phyloP scores from a whole-genome alignment of 805 yeast species.

The Sugiyamaella marilandica region DNA sequence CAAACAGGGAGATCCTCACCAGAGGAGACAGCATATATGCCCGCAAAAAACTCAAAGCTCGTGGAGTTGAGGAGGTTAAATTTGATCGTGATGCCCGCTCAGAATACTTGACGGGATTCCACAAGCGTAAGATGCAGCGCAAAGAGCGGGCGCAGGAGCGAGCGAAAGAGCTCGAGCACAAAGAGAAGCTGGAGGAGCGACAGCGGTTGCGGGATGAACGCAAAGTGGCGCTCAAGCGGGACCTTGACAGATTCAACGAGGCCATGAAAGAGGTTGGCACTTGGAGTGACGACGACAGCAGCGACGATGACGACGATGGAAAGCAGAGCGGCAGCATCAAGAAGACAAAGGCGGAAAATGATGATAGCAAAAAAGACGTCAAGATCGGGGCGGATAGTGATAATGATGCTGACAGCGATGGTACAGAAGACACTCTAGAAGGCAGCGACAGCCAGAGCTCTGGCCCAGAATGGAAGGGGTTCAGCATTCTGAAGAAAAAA shows the following conservation, averaged over 20 bases:
- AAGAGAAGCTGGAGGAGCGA: constrained; percentile 71
- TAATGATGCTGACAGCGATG: constrained; percentile 17
- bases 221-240: constrained; percentile 58
- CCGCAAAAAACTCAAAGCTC: constrained; percentile 56
- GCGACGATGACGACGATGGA: constrained; percentile 23
- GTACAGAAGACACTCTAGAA: constrained; percentile 31
- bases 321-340: constrained; percentile 8
- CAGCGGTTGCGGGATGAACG: constrained; percentile 66
- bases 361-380: constrained; percentile 25
- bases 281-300: constrained; percentile 22
- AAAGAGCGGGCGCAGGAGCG: constrained; percentile 78
- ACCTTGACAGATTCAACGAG: constrained; percentile 54
- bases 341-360: constrained; percentile 23
- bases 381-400: too few species aligned
- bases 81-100: constrained; percentile 75
- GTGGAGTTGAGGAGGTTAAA: constrained; percentile 71
- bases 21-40: constrained; percentile 76
- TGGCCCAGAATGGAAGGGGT: constrained; percentile 34
- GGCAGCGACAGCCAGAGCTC: constrained; percentile 20
- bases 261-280: constrained; percentile 35
- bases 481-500: constrained; percentile 46
- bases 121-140: constrained; percentile 84
- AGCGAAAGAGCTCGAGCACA: constrained; percentile 70
- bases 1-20: constrained; percentile 79
- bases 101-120: constrained; percentile 91